phyloP scores from a whole-genome alignment of 2,329 filamentous ascomycete species.

The Alternaria incomplexa region DNA sequence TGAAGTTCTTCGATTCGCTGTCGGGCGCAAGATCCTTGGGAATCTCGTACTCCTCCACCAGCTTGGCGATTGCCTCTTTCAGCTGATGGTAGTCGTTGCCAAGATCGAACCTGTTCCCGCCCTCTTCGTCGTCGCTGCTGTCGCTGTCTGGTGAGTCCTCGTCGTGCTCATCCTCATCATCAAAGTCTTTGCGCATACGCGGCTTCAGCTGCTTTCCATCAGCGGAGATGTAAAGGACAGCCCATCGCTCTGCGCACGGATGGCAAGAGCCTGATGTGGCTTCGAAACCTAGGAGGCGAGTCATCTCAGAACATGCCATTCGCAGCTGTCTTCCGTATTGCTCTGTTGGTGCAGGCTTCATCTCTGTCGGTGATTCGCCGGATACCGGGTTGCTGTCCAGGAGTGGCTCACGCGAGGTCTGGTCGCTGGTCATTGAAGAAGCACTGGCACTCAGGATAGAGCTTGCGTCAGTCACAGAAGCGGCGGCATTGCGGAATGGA shows the following conservation, averaged over 20 bases:
- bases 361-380: constrained; percentile 41
- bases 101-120: constrained; percentile 61
- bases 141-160: constrained; percentile 62
- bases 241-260: constrained; percentile 83
- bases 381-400: constrained; percentile 54
- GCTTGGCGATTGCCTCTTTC: constrained; percentile 78
- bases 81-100: constrained; percentile 82
- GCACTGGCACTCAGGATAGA: constrained; percentile 76
- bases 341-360: constrained; percentile 57
- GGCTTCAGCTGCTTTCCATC: constrained; percentile 74
- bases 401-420: constrained; percentile 69
- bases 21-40: constrained; percentile 69
- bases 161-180: constrained; percentile 67
- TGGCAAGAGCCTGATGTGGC: constrained; percentile 72
- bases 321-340: constrained; percentile 61
- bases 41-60: constrained; percentile 84
- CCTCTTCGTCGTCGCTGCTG: constrained; percentile 54
- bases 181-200: constrained; percentile 74
- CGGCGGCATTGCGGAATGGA: constrained; percentile 60
- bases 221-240: constrained; percentile 77
- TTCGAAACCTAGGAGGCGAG: constrained; percentile 68
- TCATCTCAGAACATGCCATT: constrained; percentile 73
- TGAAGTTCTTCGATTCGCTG: constrained; percentile 68
- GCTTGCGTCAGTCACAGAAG: constrained; percentile 64
- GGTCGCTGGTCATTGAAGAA: constrained; percentile 75